Conservation (phyloP, 192 early-diverging fungal species). For the Podila epicladia region DNA sequence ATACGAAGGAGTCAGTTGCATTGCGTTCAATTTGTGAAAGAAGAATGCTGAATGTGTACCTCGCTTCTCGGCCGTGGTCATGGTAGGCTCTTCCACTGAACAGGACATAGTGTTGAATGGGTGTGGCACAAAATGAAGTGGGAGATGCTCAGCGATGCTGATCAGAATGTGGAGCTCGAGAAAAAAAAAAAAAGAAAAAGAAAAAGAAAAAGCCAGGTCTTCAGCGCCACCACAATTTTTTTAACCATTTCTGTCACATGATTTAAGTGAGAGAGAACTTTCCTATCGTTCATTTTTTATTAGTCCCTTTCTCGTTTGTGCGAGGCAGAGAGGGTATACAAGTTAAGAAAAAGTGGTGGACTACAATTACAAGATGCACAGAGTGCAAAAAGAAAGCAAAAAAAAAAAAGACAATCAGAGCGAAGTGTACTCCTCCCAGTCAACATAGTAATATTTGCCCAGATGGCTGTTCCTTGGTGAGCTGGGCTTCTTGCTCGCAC, state of each 20-base stretch:
- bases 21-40: background rate
- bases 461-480: constrained; percentile 45
- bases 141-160: background rate
- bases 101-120: constrained; percentile 31
- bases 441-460: constrained; percentile 50
- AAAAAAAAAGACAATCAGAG: constrained; percentile 5
- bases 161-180: background rate
- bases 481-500: constrained; percentile 18
- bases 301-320: no score
- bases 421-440: constrained; percentile 49
- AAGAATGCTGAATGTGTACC: constrained; percentile 8
- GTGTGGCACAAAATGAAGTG: background rate
- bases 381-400: no score
- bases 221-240: no score
- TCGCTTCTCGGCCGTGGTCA: constrained; percentile 47
- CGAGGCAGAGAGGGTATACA: no score
- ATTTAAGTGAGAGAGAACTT: no score
- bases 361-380: no score
- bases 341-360: no score
- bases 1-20: background rate
- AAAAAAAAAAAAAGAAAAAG: no score
- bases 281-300: no score
- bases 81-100: constrained; percentile 45
- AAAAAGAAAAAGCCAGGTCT: background rate
- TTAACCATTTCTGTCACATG: no score